phyloP scores from a whole-genome alignment of 208 protist genomes.

The Trypanosoma conorhini region DNA sequence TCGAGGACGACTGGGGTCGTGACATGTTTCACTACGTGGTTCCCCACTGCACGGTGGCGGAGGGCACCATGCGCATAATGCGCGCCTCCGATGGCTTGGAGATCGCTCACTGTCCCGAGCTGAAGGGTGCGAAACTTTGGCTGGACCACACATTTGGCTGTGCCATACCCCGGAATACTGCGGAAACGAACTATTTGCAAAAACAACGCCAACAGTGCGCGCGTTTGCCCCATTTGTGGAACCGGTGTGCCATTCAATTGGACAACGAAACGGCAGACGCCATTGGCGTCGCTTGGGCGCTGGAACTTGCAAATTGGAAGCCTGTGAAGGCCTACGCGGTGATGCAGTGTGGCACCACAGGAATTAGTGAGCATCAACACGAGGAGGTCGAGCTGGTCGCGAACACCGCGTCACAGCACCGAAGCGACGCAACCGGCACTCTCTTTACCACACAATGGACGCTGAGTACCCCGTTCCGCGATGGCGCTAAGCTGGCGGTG shows the following conservation, averaged over 20 bases:
- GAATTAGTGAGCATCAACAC: constrained; percentile 33
- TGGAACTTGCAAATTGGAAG: constrained; percentile 15
- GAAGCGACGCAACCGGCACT: constrained; percentile 40
- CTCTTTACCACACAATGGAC: constrained; percentile 45
- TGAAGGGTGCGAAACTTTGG: constrained; percentile 42
- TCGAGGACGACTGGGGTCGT: constrained; percentile 43
- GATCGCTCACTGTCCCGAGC: constrained; percentile 30
- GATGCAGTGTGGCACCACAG: constrained; percentile 36
- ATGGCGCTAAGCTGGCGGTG: constrained; percentile 35
- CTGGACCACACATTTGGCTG: constrained; percentile 63
- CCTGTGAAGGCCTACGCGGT: constrained; percentile 23
- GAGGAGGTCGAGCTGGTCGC: constrained; percentile 23
- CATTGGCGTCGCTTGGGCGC: constrained; percentile 34
- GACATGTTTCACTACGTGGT: constrained; percentile 52
- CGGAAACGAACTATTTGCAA: constrained; percentile 38
- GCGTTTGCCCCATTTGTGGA: constrained; percentile 16
- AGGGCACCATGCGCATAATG: constrained; percentile 39
- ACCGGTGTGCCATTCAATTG: constrained; percentile 46
- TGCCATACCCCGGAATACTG: constrained; percentile 39
- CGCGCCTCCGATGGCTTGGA: constrained; percentile 52
- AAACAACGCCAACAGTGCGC: constrained; percentile 1
- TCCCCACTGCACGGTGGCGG: constrained; percentile 39
- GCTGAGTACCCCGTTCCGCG: constrained; percentile 29
- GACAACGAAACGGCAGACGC: constrained; percentile 41
- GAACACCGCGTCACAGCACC: constrained; percentile 30